Percentiles rank a stretch among this genome's conserved stretches.
Conservation (phyloP, 1,284 basidiomycete species). For the Puccinia hordei region DNA sequence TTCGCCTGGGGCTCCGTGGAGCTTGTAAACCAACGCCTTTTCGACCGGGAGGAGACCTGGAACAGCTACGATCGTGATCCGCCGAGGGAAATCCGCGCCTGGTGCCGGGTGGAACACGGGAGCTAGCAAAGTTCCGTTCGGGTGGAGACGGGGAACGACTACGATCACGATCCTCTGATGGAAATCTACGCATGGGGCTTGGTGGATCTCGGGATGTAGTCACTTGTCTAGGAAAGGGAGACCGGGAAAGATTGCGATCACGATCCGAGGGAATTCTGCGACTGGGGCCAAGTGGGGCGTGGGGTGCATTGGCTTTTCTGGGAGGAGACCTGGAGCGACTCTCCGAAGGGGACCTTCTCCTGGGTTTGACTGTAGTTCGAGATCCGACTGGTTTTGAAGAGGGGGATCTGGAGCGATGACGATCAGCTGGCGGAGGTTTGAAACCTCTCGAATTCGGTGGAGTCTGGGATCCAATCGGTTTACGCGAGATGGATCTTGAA, state of each 20-base stretch:
- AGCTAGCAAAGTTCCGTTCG: neutral
- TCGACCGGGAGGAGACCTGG: constrained; percentile 15
- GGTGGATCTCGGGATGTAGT: neutral
- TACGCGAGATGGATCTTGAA: constrained; percentile 13
- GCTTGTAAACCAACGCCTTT: neutral
- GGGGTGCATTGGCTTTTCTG: neutral
- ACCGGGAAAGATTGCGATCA: neutral
- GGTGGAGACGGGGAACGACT: constrained; percentile 20
- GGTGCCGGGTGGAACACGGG: constrained; percentile 11
- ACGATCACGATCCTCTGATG: neutral
- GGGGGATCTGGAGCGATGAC: neutral
- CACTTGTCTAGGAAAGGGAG: neutral
- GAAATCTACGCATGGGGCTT: neutral
- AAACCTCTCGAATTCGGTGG: neutral
- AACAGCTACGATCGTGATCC: neutral
- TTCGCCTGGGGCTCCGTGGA: neutral
- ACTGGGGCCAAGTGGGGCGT: neutral
- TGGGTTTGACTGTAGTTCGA: neutral
- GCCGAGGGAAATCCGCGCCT: neutral
- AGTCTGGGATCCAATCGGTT: constrained; percentile 8
- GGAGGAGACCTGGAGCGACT: constrained; percentile 10
- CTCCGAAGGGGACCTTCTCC: neutral
- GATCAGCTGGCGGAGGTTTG: neutral
- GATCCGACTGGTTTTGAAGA: constrained; percentile 7
- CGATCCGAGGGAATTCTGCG: neutral